These are phyloP conservation scores for Lactifluus rugatus DNA, from an alignment of 768 basidiomycete genomes.

Conservation along the genomic window DNA sequence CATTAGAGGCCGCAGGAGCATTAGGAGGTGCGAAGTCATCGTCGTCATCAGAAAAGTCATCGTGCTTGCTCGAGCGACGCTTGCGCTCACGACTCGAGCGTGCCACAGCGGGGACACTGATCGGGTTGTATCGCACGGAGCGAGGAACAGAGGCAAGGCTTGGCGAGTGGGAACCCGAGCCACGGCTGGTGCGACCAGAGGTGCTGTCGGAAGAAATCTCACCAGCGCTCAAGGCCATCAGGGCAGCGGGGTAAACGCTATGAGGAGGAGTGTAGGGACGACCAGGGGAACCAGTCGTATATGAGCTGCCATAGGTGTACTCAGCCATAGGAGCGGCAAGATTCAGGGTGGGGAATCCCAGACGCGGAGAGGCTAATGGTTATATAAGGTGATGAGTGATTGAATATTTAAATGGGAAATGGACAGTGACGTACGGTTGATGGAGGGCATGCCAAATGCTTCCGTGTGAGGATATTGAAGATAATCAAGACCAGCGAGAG, in stretches of 20 bases:
- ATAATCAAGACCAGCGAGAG: slow-evolving; percentile 42
- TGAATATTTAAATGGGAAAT: slow-evolving; percentile 10
- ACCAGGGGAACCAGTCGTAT: slow-evolving; percentile 41
- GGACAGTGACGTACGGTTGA: slow-evolving; percentile 44
- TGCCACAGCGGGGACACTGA: slow-evolving; percentile 37
- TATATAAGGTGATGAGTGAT: slow-evolving; percentile 6
- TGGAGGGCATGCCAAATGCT: slow-evolving; percentile 47
- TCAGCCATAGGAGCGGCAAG: slow-evolving; percentile 48
- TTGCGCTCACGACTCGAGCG: slow-evolving; percentile 38
- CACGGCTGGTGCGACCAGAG: slow-evolving; percentile 56
- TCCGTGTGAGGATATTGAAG: slow-evolving; percentile 58
- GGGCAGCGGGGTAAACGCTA: slow-evolving; percentile 62
- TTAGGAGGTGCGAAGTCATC: slow-evolving; percentile 60
- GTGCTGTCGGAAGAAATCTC: slow-evolving; percentile 68
- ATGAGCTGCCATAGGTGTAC: slow-evolving; percentile 49
- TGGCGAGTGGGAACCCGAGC: slow-evolving; percentile 51
- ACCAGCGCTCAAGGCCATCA: slow-evolving; percentile 60
- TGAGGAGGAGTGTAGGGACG: slow-evolving; percentile 63
- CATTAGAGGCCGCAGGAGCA: slow-evolving; percentile 37
- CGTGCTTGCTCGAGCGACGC: slow-evolving; percentile 36
- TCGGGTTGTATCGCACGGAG: slow-evolving; percentile 74
- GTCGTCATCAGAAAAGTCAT: slow-evolving; percentile 62
- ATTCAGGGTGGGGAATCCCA: slow-evolving; percentile 56
- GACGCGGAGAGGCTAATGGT: slow-evolving; percentile 38
- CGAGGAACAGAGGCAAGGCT: slow-evolving; percentile 55